Percentiles rank a stretch among this genome's conserved stretches.
Evolutionary conservation across 257 asterid species (phyloP).

Genomic region (Sherardia arvensis): DNA sequence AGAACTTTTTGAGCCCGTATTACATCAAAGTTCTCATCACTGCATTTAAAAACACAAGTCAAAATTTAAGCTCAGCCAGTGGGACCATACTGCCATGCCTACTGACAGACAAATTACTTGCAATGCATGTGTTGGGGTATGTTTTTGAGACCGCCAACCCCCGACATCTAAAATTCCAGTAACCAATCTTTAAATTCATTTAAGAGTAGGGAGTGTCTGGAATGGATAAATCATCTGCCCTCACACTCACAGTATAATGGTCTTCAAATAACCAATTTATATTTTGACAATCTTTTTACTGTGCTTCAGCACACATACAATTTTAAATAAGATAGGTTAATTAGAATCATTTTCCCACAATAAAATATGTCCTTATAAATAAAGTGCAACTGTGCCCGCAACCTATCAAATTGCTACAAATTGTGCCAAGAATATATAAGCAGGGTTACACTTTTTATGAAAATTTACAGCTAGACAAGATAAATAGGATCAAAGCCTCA

Average conservation of each 20-base stretch:
- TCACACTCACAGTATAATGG: background rate
- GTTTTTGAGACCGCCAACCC: background rate
- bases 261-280: too few species aligned
- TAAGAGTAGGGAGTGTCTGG: background rate
- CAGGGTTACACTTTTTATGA: background rate
- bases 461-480: too few species aligned
- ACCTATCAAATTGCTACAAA: background rate
- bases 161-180: background rate
- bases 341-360: too few species aligned
- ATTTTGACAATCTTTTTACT: too few species aligned
- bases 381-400: background rate
- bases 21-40: conserved; percentile 90
- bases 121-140: too few species aligned
- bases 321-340: too few species aligned
- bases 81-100: background rate
- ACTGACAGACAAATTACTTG: too few species aligned
- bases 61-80: background rate
- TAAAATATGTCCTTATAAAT: background rate
- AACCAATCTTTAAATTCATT: background rate
- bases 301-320: too few species aligned
- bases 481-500: too few species aligned
- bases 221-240: too few species aligned
- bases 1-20: conserved; percentile 76
- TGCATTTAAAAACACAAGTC: conserved; percentile 21
- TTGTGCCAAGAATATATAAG: background rate